Evolutionary conservation across 2,329 filamentous ascomycete genomes (phyloP), one percentile per base, ranked within the genome.

Genomic region (Zopfia rhizophila): DNA sequence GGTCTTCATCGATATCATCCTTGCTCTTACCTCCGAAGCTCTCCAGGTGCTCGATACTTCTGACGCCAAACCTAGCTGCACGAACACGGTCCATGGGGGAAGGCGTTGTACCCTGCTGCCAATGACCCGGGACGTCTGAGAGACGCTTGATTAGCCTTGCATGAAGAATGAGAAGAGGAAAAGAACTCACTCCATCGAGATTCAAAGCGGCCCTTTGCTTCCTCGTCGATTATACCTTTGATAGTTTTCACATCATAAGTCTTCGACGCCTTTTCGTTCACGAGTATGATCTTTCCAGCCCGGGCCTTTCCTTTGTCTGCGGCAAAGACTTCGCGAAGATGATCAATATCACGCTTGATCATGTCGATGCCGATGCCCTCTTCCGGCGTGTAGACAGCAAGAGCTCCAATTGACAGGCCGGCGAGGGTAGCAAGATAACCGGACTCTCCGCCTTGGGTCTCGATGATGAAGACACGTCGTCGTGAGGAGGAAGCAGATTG

Each of bases 61-160:
- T 93, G 74, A 97, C 94, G 7, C 92, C 91, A 65, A 99, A 86
- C 38, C 94, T 84, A 17, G 96, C 89, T 2, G 94, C 93, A 33
- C 94, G 86, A 63, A 93, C 92, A 43, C 94, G 88, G 74, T 99
- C 94, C 92, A 99, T 97, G 5, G 94, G 86, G 3, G 90, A 95
- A 0, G 94, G 94, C 30, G 90, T 90, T 46, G 91, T 91, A 60
- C 92, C 92, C 76, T 97, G 93, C 74, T 97, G 92, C 56, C 96
- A 92, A 75, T 97, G 92, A 11, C 92, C 92, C 0, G 92, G 92
- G 38, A 96, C 14, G n/a, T n/a, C n/a, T n/a, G n/a, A n/a, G n/a
- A n/a, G n/a, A n/a, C n/a, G n/a, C n/a, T n/a, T n/a, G n/a, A n/a
- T n/a, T n/a, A n/a, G n/a, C n/a, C 65, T 30, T 66, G 63, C 48